Base-by-base conservation (phyloP, 257 asterid genomes). In the Osmanthus fragrans region DNA sequence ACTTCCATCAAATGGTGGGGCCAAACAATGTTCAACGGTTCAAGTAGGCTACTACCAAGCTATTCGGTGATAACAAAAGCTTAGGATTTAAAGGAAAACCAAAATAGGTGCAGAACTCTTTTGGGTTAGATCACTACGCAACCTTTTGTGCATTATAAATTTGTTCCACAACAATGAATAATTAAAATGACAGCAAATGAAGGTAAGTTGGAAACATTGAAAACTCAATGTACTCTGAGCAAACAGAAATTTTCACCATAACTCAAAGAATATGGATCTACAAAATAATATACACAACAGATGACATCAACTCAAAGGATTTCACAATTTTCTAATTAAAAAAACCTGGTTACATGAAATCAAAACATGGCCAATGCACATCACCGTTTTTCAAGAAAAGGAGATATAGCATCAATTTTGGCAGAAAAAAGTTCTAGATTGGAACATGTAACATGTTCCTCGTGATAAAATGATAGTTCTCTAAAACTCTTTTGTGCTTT, bases 301-400 rank as follows among this genome's bases (percentile, higher is more conserved):
- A 16, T 42, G 80, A 75, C 72, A 68, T 74, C 70, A 15, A 72
- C 71, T 68, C 15, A 51, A 65, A 21, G 32, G 66, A 73, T 71
- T 71, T 40, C 51, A 36, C 9, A 73, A 49, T 15, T 77, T 73
- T 80, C 83, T 78, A 81, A 65, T 58, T 68, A 30, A 4, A 36
- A 37, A 8, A 56, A 37, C 49, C 23, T 70, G 58, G 74, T 36
- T 70, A 70, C 25, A 7, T 25, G 58, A 47, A 4, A 16, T 34
- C 51, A 16, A 32, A 70, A n/a, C 15, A 30, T 68, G 29, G 7
- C 58, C 58, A 15, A 15, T 68, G 12, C 21, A 70, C 73, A 70
- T 70, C 16, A 70, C 30, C 39, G 5, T 36, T 70, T 36, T 11
- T 36, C n/a, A 40, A 73, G 29, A 3, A 70, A 27, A 42, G 25